Evolutionary conservation across 768 basidiomycete genomes (phyloP).

Genomic region (Boletus rubroflammeus): DNA sequence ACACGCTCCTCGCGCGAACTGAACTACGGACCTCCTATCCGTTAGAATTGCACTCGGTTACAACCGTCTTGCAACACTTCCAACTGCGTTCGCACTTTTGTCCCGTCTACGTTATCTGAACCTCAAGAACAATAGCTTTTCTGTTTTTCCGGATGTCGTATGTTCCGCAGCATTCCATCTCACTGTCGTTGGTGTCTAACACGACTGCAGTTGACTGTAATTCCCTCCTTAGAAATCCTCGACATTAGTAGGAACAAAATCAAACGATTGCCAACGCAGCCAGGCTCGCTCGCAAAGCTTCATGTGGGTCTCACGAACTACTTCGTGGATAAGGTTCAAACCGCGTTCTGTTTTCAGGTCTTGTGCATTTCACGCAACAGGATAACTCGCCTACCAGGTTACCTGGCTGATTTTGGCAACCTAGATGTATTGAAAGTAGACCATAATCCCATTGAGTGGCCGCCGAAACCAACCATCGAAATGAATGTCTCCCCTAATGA

Average conservation of each 20-base stretch:
- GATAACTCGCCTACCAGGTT: slow-evolving; percentile 72
- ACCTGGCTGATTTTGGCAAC: slow-evolving; percentile 66
- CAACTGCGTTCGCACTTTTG: slow-evolving; percentile 67
- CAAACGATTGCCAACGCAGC: slow-evolving; percentile 69
- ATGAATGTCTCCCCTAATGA: slow-evolving; percentile 39
- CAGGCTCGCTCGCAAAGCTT: slow-evolving; percentile 75
- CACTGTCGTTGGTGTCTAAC: slow-evolving; percentile 9
- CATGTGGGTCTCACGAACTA: slow-evolving; percentile 43
- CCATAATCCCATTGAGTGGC: slow-evolving; percentile 94
- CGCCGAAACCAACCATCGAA: slow-evolving; percentile 59
- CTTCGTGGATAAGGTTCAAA: background rate
- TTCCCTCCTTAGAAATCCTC: slow-evolving; percentile 88
- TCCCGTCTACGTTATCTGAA: slow-evolving; percentile 81
- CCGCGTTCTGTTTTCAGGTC: slow-evolving; percentile 47
- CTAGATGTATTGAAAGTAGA: slow-evolving; percentile 83
- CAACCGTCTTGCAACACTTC: slow-evolving; percentile 78
- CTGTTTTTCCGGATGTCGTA: slow-evolving; percentile 84
- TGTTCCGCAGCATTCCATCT: slow-evolving; percentile 31
- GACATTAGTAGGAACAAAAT: slow-evolving; percentile 94
- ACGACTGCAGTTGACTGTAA: slow-evolving; percentile 61
- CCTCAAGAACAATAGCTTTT: slow-evolving; percentile 79
- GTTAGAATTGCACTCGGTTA: slow-evolving; percentile 79
- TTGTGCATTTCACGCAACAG: slow-evolving; percentile 86
- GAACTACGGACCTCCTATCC: background rate
- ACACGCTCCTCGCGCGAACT: slow-evolving; percentile 5